Percentiles rank a stretch among this genome's conserved stretches.
Conservation (phyloP, 768 basidiomycete species). For the Boletus rufocinnamomeus region DNA sequence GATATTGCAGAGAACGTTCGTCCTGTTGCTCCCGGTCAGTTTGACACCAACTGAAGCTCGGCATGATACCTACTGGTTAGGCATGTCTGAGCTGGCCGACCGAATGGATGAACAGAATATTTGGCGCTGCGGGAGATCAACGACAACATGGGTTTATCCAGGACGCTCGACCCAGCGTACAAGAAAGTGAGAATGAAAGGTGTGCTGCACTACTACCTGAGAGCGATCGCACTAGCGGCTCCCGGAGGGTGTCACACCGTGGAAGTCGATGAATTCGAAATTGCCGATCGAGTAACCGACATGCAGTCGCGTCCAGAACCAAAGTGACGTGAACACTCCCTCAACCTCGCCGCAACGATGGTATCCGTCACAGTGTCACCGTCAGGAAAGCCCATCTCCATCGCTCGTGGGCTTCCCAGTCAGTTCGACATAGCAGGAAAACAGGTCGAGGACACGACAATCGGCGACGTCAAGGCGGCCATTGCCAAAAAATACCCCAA, state of each 20-base stretch:
- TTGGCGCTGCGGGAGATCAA: conserved; percentile 3
- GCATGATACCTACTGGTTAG: conserved; percentile 7
- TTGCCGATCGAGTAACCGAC: conserved; percentile 1
- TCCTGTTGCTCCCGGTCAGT: conserved; percentile 23
- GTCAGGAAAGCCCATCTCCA: conserved; percentile 45
- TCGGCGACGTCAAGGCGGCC: conserved; percentile 68
- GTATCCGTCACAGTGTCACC: conserved; percentile 56
- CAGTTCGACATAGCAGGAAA: conserved; percentile 50
- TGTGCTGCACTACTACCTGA: not conserved
- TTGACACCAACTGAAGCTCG: not conserved
- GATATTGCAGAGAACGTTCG: conserved; percentile 18
- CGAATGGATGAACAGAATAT: not conserved
- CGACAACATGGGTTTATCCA: conserved; percentile 15
- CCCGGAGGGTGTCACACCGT: not conserved
- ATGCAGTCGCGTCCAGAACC: not conserved
- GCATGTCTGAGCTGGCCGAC: not conserved
- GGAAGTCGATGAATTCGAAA: not conserved
- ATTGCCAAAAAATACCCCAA: conserved; percentile 58
- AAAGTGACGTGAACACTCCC: not conserved
- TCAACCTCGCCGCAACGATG: conserved; percentile 35
- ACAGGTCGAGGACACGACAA: conserved; percentile 49
- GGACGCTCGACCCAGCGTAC: not conserved
- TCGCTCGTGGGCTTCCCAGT: conserved; percentile 54
- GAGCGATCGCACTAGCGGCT: too few relatives aligned
- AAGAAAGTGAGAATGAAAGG: not conserved